Conservation (phyloP, 2,329 filamentous ascomycete genomes). For the Leptodontidium sp. region DNA sequence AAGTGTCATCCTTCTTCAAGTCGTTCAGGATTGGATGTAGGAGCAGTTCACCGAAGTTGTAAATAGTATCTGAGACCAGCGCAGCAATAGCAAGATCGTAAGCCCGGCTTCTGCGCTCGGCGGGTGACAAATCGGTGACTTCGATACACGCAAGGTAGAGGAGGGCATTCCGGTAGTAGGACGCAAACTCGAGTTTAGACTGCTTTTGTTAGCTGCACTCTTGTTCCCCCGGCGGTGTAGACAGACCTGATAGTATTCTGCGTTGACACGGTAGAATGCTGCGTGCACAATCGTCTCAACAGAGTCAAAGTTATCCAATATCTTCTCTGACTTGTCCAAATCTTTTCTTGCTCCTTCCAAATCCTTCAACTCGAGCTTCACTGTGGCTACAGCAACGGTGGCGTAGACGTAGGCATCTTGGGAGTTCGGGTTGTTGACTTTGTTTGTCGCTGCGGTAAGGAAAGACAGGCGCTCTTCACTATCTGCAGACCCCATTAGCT, state of each 20-base stretch:
- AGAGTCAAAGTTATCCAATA: conserved; percentile 90
- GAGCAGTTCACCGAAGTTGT: conserved; percentile 99
- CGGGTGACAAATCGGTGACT: conserved; percentile 73
- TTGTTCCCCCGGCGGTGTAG: background rate
- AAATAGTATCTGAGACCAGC: conserved; percentile 92
- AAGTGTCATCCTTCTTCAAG: conserved; percentile 79
- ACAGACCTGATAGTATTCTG: conserved; percentile 86
- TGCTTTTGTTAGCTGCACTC: conserved; percentile 46
- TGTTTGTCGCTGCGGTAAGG: conserved; percentile 81
- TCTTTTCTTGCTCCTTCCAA: conserved; percentile 86
- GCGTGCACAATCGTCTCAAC: conserved; percentile 97
- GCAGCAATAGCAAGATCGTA: conserved; percentile 94
- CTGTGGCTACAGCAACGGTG: conserved; percentile 85
- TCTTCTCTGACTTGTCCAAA: conserved; percentile 84
- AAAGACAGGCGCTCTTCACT: conserved; percentile 87
- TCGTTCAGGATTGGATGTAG: conserved; percentile 95
- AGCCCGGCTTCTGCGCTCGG: conserved; percentile 82
- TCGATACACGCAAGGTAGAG: conserved; percentile 98
- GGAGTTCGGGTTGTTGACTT: conserved; percentile 90
- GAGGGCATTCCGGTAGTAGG: conserved; percentile 97
- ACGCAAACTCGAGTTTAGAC: conserved; percentile 88
- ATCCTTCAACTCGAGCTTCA: conserved; percentile 82
- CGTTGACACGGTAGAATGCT: conserved; percentile 94
- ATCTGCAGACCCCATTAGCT: conserved; percentile 60
- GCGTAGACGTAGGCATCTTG: conserved; percentile 97